Evolutionary conservation across 495 filamentous ascomycete species (phyloP), one percentile per base, ranked within the genome.

Genomic region (Penicillium desertorum): DNA sequence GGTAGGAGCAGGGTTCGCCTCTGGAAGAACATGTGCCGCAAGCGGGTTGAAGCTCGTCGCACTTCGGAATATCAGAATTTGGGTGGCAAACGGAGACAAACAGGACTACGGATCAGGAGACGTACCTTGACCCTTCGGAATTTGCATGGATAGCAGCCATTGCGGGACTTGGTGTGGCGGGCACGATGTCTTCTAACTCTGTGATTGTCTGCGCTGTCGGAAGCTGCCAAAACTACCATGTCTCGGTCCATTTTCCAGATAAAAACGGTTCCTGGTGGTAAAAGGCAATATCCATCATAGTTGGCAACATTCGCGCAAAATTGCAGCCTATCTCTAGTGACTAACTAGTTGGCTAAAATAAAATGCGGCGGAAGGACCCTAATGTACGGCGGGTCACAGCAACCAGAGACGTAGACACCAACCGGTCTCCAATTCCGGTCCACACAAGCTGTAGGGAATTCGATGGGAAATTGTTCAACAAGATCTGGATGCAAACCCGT

Each of bases 71-170:
- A 49, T 58, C 17, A 54, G 60, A 32, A 48, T 45, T 14, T 17
- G 25, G 20, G 4, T 7, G 36, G 19, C 23, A 14, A 39, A 20
- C 19, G n/a, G 19, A n/a, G 14, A 36, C 34, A 3, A 37, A n/a
- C 12, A 20, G 8, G 32, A 39, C 32, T n/a, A 51, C 2, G 8
- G 25, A 16, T 23, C 20, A 14, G 12, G 20, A 27, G 9, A 7
- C 29, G 17, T 43, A 62, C 59, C 45, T 62, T 62, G 3, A 62
- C 49, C 17, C 54, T 20, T 20, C 59, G 48, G 3, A 17, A 5
- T 49, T 62, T 62, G 41, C 59, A 62, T 9, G 49, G 19, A 22
- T 62, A 46, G 51, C 60, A 62, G 39, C 48, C 51, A 58, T 55
- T 54, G 34, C 54, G 54, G 12, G 55, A 62, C 25, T 58, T 58